Conservation (phyloP, 192 early-diverging fungal species). For the Funneliformis geosporum region DNA sequence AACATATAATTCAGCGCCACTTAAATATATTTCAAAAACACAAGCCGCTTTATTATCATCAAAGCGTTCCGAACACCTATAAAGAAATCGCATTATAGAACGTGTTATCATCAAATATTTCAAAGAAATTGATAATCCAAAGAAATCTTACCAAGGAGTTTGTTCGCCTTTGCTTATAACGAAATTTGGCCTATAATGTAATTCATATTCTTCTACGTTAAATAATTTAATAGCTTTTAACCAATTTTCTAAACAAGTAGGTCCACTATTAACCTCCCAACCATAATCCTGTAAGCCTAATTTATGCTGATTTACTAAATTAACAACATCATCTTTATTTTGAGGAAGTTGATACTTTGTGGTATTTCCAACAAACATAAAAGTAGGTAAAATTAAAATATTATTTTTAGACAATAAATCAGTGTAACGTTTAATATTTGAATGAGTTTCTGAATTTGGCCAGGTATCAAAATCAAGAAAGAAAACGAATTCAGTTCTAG, state of each 20-base stretch:
- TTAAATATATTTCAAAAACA: slow-evolving; percentile 50
- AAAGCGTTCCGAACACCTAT: slow-evolving; percentile 60
- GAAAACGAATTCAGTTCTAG: slow-evolving; percentile 51
- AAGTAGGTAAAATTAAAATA: slow-evolving; percentile 54
- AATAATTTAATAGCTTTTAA: slow-evolving; percentile 42
- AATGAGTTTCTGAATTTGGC: slow-evolving; percentile 44
- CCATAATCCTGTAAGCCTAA: slow-evolving; percentile 46
- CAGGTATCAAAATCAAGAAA: slow-evolving; percentile 45
- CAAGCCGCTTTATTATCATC: slow-evolving; percentile 57
- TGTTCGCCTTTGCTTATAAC: slow-evolving; percentile 49
- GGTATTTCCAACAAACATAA: slow-evolving; percentile 38
- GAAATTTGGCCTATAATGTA: slow-evolving; percentile 60
- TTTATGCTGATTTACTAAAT: neutral
- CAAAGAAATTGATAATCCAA: neutral
- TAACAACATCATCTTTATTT: neutral
- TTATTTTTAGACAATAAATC: slow-evolving; percentile 39
- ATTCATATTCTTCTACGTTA: slow-evolving; percentile 54
- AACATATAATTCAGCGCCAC: slow-evolving; percentile 55
- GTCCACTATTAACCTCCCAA: slow-evolving; percentile 54
- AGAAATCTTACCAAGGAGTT: slow-evolving; percentile 40
- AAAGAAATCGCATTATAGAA: too few relatives aligned
- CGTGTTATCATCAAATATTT: neutral
- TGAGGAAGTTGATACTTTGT: neutral
- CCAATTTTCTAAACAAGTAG: slow-evolving; percentile 52
- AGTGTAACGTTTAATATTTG: slow-evolving; percentile 26